Evolutionary conservation across 495 filamentous ascomycete genomes (phyloP).

Genomic region (Penicillium riverlandense): DNA sequence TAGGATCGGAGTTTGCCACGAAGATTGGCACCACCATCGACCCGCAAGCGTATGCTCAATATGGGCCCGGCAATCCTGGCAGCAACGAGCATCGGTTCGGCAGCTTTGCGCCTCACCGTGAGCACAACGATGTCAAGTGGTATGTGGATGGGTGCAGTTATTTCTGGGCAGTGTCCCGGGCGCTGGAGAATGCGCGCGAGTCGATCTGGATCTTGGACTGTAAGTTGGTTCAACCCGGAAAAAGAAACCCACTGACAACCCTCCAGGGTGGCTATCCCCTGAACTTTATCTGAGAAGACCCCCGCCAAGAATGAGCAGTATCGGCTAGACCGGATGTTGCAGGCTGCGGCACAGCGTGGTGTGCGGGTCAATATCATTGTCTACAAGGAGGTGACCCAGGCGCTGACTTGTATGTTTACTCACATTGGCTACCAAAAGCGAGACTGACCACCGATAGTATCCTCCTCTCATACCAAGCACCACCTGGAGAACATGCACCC

Average conservation of each 20-base stretch:
- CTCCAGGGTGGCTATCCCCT: constrained; percentile 72
- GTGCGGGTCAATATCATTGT: constrained; percentile 87
- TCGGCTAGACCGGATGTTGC: constrained; percentile 82
- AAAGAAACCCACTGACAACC: background rate
- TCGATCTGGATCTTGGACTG: constrained; percentile 84
- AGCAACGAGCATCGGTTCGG: constrained; percentile 58
- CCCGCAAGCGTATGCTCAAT: constrained; percentile 42
- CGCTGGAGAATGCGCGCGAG: constrained; percentile 75
- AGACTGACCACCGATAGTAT: constrained; percentile 41
- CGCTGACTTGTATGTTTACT: constrained; percentile 66
- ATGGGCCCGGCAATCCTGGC: constrained; percentile 34
- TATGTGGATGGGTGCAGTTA: constrained; percentile 91
- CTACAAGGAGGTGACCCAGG: constrained; percentile 87
- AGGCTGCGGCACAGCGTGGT: constrained; percentile 78
- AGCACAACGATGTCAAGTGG: constrained; percentile 72
- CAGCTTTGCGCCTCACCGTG: constrained; percentile 69
- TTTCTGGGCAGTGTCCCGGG: constrained; percentile 81
- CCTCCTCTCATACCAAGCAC: constrained; percentile 81
- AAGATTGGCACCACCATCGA: constrained; percentile 42
- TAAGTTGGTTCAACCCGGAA: background rate
- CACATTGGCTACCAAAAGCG: background rate
- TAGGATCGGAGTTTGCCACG: constrained; percentile 44
- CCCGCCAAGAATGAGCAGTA: constrained; percentile 77
- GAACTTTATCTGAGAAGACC: constrained; percentile 88
- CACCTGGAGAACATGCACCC: constrained; percentile 68